phyloP scores from a whole-genome alignment of 208 protist species.

The Trypanosoma boissoni region DNA sequence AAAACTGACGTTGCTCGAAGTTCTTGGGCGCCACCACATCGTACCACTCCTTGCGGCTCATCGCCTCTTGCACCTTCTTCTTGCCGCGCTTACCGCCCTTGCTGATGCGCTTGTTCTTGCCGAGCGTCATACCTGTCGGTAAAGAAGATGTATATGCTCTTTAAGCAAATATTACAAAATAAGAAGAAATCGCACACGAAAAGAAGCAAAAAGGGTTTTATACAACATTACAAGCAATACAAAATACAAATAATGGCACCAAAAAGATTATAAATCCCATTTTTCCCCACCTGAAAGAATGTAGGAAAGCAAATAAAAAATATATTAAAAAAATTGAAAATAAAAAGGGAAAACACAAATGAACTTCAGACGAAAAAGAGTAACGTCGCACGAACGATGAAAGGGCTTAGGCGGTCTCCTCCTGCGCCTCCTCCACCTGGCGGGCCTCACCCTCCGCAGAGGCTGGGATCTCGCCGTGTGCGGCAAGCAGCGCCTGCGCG shows the following conservation, averaged over 20 bases:
- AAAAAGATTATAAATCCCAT: not conserved
- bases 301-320: constrained; percentile 14
- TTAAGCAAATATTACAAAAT: constrained; percentile 5
- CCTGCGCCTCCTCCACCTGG: constrained; percentile 72
- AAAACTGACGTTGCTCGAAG: constrained; percentile 94
- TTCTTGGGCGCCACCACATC: constrained; percentile 96
- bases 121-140: constrained; percentile 79
- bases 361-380: constrained; percentile 1
- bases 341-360: constrained; percentile 21
- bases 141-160: constrained; percentile 17
- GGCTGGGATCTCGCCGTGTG: constrained; percentile 86
- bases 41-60: constrained; percentile 99
- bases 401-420: constrained; percentile 24
- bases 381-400: not conserved
- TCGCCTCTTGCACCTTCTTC: constrained; percentile 95
- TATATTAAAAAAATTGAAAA: constrained; percentile 13
- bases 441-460: constrained; percentile 75
- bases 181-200: not conserved
- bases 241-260: constrained; percentile 1
- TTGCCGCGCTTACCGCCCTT: constrained; percentile 96
- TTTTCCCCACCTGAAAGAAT: no score
- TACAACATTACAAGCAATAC: not conserved
- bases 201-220: not conserved
- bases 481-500: constrained; percentile 86
- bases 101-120: constrained; percentile 95